Evolutionary conservation across 805 yeast species (phyloP), one percentile per base, ranked within the genome.

Genomic region (Spencermartinsiella europaea): DNA sequence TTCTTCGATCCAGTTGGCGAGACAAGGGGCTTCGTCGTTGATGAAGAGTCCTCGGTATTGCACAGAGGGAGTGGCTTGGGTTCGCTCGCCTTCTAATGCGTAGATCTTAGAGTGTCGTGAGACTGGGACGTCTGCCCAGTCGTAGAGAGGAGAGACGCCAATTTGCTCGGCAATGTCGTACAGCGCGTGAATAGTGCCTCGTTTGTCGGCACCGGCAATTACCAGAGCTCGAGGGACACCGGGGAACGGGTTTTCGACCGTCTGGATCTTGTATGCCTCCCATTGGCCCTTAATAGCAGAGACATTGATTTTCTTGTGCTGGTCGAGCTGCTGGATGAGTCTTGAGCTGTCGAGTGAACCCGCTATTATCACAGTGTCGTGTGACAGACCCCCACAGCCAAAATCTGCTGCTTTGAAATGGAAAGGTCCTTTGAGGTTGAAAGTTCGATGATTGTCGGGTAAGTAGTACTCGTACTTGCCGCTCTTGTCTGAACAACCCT

Each of bases 11-110:
- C 52, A 50, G 34, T 48, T 48, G 15, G 47, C 37, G 12, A 50
- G 34, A n/a, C 49, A 42, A 5, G 54, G 54, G 7, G 34, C 52
- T 21, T 50, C 54, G 28, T 50, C 54, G 27, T 48, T 50, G 31
- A 50, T 38, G 25, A 50, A 50, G 19, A 50, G 33, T 2, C 54
- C 54, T 40, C 54, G 39, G 43, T 48, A 50, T 34, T 50, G 44
- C 19, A 50, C 38, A 8, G 47, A 41, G 5, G 54, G 54, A 20
- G 44, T 28, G 17, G 41, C 36, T n/a, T 45, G 52, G 19, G 27
- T 36, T 19, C 37, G 40, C 12, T 22, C 31, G 7, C 31, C 31
- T 10, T 38, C 36, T 5, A 37, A 20, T 3, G 49, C 54, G 19
- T 16, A 48, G 16, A 50, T 41, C 5, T 36, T 41, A 4, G 12